phyloP scores from a whole-genome alignment of 306 rosid species.

The Delonix regia region DNA sequence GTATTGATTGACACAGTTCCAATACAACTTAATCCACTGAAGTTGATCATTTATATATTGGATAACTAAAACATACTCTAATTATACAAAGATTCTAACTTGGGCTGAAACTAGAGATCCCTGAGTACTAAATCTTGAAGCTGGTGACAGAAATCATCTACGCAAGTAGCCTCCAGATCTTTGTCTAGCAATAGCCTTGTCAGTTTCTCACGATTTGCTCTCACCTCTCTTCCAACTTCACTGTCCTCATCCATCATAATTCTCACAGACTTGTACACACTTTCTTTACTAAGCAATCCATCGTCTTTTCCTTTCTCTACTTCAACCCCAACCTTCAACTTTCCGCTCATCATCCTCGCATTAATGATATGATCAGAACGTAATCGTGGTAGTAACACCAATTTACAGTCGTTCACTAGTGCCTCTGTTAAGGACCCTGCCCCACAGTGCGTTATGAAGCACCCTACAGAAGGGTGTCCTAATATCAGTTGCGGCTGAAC shows the following conservation, averaged over 20 bases:
- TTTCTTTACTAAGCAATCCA: conserved; percentile 52
- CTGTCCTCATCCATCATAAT: conserved; percentile 49
- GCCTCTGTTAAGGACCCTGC: conserved; percentile 57
- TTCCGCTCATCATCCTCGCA: conserved; percentile 44
- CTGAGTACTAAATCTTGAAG: conserved; percentile 14
- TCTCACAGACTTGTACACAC: conserved; percentile 46
- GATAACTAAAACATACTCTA: too few relatives aligned
- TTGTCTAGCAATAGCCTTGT: conserved; percentile 28
- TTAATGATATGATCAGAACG: conserved; percentile 44
- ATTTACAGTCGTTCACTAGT: conserved; percentile 43
- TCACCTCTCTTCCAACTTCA: conserved; percentile 45
- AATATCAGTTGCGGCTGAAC: conserved; percentile 58
- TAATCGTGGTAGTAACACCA: conserved; percentile 51
- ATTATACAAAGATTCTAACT: too few relatives aligned
- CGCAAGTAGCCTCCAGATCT: conserved; percentile 13
- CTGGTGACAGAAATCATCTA: conserved; percentile 27
- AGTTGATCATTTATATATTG: too few relatives aligned
- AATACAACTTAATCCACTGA: too few relatives aligned
- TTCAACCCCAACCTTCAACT: conserved; percentile 50
- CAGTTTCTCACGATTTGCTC: conserved; percentile 42
- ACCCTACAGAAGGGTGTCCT: conserved; percentile 62
- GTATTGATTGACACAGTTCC: too few relatives aligned
- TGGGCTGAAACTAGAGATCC: neutral
- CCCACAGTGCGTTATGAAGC: conserved; percentile 73
- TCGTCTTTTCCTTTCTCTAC: conserved; percentile 64